A percentile compares a stretch with the other conserved stretches of the same genome.
These are phyloP conservation scores for Hypericum perforatum DNA, from an alignment of 345 rosid species.

Conservation along the genomic window DNA sequence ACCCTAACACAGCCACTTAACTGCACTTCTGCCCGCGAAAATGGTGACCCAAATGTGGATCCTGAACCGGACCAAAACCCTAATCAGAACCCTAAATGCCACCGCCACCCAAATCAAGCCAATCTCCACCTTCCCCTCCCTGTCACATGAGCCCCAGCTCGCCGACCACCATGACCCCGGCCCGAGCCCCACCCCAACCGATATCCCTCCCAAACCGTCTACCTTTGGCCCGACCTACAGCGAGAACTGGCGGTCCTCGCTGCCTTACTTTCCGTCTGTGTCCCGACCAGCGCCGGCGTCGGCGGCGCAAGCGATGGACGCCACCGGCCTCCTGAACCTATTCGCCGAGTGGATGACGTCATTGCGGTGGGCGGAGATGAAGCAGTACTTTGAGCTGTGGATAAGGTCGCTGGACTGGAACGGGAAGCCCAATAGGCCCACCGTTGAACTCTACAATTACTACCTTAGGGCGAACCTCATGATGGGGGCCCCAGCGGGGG, in stretches of 20 bases:
- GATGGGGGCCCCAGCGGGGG: conserved; percentile 45
- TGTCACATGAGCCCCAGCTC: conserved; percentile 61
- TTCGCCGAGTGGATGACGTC: conserved; percentile 74
- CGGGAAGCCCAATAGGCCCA: conserved; percentile 83
- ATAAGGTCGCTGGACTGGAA: conserved; percentile 57
- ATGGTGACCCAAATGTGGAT: conserved; percentile 55
- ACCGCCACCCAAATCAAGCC: conserved; percentile 16
- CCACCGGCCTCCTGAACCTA: conserved; percentile 35
- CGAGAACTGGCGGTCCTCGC: conserved; percentile 72
- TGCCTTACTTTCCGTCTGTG: conserved; percentile 22
- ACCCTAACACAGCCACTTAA: background rate
- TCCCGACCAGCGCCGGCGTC: conserved; percentile 30
- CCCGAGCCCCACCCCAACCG: conserved; percentile 17
- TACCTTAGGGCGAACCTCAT: conserved; percentile 77
- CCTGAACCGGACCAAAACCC: conserved; percentile 31
- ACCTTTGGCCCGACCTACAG: conserved; percentile 76
- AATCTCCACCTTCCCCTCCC: conserved; percentile 52
- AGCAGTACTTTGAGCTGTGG: conserved; percentile 73
- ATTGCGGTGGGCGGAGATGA: conserved; percentile 71
- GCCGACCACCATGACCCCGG: conserved; percentile 15
- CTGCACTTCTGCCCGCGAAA: conserved; percentile 12
- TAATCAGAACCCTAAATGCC: conserved; percentile 29
- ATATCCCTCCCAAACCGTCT: conserved; percentile 85
- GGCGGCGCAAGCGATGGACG: conserved; percentile 36
- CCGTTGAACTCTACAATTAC: conserved; percentile 57